Evolutionary conservation across 805 yeast species (phyloP).

Genomic region (Barnettozyma sp.): DNA sequence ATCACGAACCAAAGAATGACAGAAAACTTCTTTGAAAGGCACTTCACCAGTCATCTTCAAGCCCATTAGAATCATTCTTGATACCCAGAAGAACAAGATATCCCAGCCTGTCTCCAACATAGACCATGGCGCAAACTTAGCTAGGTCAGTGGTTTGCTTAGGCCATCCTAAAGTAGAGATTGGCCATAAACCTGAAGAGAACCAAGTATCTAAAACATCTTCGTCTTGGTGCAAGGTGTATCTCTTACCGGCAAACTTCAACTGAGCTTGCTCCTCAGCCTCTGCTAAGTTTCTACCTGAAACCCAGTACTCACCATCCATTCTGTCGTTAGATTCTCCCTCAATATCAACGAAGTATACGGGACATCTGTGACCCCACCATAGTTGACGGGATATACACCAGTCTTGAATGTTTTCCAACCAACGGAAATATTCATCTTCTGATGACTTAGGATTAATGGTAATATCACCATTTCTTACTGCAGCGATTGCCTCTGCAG

Average conservation of each 20-base stretch:
- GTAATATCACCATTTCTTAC: conserved; percentile 75
- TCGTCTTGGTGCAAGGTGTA: conserved; percentile 90
- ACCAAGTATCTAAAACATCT: conserved; percentile 98
- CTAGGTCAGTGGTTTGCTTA: conserved; percentile 62
- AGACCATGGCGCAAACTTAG: conserved; percentile 80
- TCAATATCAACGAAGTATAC: conserved; percentile 82
- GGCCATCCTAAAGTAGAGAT: conserved; percentile 98
- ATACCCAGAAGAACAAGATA: conserved; percentile 97
- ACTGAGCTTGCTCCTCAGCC: conserved; percentile 74
- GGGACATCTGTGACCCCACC: conserved; percentile 99
- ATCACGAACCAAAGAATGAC: conserved; percentile 97
- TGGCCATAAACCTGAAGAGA: conserved; percentile 97
- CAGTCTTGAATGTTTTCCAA: conserved; percentile 94
- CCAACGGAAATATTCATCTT: conserved; percentile 93
- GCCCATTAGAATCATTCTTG: conserved; percentile 91
- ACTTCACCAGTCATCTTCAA: conserved; percentile 82
- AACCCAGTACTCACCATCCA: conserved; percentile 78
- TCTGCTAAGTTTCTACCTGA: conserved; percentile 81
- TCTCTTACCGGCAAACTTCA: conserved; percentile 60
- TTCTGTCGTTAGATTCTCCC: conserved; percentile 49
- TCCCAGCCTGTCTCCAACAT: conserved; percentile 99
- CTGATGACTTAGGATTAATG: conserved; percentile 83
- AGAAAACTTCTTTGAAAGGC: conserved; percentile 95
- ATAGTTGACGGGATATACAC: conserved; percentile 92
- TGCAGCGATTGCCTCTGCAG: conserved; percentile 77